A percentile compares a stretch with the other conserved stretches of the same genome.
These are phyloP conservation scores for Schizophyllum amplum DNA, from an alignment of 1,284 basidiomycete species.

Conservation along the genomic window DNA sequence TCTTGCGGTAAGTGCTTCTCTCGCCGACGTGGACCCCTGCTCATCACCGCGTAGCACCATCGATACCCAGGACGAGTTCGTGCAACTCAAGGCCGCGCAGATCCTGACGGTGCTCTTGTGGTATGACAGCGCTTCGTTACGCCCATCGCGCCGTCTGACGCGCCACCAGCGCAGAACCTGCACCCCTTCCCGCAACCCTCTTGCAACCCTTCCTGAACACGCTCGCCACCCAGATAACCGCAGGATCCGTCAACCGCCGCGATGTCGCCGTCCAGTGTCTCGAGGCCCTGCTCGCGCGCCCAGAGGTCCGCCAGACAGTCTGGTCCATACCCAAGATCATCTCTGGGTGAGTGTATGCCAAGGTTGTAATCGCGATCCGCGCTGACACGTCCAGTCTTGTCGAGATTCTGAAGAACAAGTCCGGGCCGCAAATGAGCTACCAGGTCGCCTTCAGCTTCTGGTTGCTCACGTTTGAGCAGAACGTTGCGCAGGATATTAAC, in stretches of 20 bases:
- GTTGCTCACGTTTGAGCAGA: constrained; percentile 87
- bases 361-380: background rate
- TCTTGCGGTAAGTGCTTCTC: constrained; percentile 55
- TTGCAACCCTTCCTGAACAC: constrained; percentile 62
- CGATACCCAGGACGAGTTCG: constrained; percentile 87
- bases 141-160: background rate
- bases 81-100: constrained; percentile 84
- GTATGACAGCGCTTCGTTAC: constrained; percentile 32
- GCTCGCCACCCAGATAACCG: constrained; percentile 59
- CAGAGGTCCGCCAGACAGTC: constrained; percentile 67
- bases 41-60: constrained; percentile 45
- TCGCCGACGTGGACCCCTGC: constrained; percentile 2
- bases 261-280: constrained; percentile 90
- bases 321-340: constrained; percentile 67
- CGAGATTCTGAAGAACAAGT: constrained; percentile 69
- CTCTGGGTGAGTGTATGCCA: constrained; percentile 36
- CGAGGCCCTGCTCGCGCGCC: constrained; percentile 77
- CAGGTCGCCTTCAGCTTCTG: constrained; percentile 90
- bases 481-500: constrained; percentile 81
- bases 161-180: constrained; percentile 23
- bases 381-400: constrained; percentile 44
- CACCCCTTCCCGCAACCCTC: constrained; percentile 46
- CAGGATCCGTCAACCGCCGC: constrained; percentile 58
- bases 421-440: constrained; percentile 91
- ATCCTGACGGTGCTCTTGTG: constrained; percentile 84